Percentiles rank a stretch among this genome's conserved stretches.
Conservation (phyloP, 2,329 filamentous ascomycete genomes). For the Aspergillus texensis region DNA sequence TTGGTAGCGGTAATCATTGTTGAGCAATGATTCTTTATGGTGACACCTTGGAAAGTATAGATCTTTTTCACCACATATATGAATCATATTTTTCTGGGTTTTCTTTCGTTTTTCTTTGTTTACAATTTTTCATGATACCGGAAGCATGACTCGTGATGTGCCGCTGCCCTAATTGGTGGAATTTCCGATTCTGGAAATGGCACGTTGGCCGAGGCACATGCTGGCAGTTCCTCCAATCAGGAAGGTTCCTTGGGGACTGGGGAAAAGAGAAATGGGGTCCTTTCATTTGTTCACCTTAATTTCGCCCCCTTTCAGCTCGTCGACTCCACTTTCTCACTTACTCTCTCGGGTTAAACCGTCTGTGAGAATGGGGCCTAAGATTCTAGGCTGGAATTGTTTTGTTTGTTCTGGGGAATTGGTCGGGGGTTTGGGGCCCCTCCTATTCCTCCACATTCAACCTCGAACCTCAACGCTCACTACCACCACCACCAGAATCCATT, state of each 20-base stretch:
- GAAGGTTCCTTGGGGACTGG: neutral
- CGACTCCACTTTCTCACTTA: neutral
- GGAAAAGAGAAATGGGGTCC: neutral
- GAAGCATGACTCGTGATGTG: neutral
- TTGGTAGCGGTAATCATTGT: neutral
- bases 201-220: constrained; percentile 4
- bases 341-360: neutral
- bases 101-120: neutral
- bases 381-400: neutral
- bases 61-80: neutral
- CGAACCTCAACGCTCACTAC: neutral
- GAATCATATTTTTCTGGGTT: neutral
- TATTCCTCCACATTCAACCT: neutral
- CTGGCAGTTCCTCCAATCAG: neutral
- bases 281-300: neutral
- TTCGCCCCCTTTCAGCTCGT: neutral
- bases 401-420: constrained; percentile 8
- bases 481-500: neutral
- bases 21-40: neutral
- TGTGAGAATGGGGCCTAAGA: neutral
- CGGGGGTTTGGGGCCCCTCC: constrained; percentile 4
- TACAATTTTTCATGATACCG: neutral
- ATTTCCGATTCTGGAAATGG: neutral
- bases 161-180: neutral
- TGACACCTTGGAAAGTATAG: neutral